Percentiles rank a stretch among this genome's conserved stretches.
These are phyloP conservation scores for Botryotinia globosa DNA, from an alignment of 2,329 filamentous ascomycete genomes.

Conservation along the genomic window DNA sequence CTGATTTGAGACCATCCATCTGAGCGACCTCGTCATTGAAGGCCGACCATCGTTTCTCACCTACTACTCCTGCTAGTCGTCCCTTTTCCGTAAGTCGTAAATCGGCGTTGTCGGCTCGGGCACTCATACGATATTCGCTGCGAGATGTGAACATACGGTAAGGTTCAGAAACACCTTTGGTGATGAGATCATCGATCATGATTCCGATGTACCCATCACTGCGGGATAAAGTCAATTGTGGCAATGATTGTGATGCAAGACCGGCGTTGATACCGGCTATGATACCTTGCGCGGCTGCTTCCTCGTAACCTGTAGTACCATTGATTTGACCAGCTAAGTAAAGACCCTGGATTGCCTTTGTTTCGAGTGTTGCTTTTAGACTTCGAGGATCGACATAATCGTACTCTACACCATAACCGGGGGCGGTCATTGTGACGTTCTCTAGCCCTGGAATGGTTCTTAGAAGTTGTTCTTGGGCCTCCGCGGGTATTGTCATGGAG, in stretches of 20 bases:
- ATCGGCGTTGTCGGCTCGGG: slow-evolving; percentile 93
- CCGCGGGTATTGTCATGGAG: slow-evolving; percentile 91
- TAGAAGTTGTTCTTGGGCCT: slow-evolving; percentile 82
- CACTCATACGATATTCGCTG: slow-evolving; percentile 91
- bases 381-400: slow-evolving; percentile 95
- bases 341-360: slow-evolving; percentile 83
- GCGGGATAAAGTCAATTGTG: slow-evolving; percentile 67
- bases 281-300: slow-evolving; percentile 90
- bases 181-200: slow-evolving; percentile 97
- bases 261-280: slow-evolving; percentile 93
- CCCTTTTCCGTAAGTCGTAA: slow-evolving; percentile 77
- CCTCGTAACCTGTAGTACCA: slow-evolving; percentile 96
- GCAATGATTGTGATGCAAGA: slow-evolving; percentile 65
- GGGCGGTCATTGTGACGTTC: slow-evolving; percentile 85
- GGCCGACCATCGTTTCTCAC: slow-evolving; percentile 71
- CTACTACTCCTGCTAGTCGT: slow-evolving; percentile 71
- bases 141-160: slow-evolving; percentile 98
- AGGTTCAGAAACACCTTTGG: slow-evolving; percentile 93
- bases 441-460: slow-evolving; percentile 86
- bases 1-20: slow-evolving; percentile 61
- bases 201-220: slow-evolving; percentile 95
- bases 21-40: slow-evolving; percentile 65
- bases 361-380: slow-evolving; percentile 85
- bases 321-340: slow-evolving; percentile 97
- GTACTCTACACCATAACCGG: slow-evolving; percentile 96